Evolutionary conservation across 192 early-diverging fungal genomes (phyloP).

Genomic region (Chytriomyces sp.): DNA sequence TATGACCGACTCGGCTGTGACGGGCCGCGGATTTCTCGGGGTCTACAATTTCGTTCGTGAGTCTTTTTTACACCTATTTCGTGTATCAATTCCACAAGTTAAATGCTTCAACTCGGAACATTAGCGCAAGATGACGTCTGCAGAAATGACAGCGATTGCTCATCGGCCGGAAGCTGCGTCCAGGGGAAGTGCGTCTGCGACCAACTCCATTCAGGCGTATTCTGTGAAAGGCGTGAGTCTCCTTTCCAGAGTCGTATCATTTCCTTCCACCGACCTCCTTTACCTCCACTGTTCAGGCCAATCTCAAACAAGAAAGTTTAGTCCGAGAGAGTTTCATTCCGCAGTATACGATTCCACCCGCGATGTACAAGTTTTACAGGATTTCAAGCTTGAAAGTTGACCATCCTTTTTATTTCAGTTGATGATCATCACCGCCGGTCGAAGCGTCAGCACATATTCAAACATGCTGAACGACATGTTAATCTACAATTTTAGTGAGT

Average conservation of each 20-base stretch:
- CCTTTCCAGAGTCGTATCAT: background rate
- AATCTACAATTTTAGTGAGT: constrained; percentile 32
- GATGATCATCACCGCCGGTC: constrained; percentile 20
- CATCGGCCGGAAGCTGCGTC: constrained; percentile 23
- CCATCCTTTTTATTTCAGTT: too few species aligned
- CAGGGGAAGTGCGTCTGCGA: constrained; percentile 37
- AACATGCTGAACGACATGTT: constrained; percentile 31
- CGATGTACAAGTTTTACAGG: constrained; percentile 21
- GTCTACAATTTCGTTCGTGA: constrained; percentile 39
- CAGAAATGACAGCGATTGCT: constrained; percentile 26
- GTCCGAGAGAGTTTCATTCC: constrained; percentile 40
- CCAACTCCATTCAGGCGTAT: constrained; percentile 21
- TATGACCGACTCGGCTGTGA: constrained; percentile 33
- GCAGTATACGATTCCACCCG: constrained; percentile 31
- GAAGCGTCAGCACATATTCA: constrained; percentile 21
- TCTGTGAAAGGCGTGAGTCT: constrained; percentile 39
- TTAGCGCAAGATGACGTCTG: constrained; percentile 7
- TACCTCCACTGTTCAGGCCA: too few species aligned
- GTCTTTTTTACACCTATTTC: background rate
- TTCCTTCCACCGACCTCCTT: too few species aligned
- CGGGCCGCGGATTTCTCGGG: constrained; percentile 35
- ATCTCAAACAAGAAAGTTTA: background rate
- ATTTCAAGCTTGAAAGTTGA: too few species aligned
- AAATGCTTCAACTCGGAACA: background rate
- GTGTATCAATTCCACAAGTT: background rate